Percentiles rank a stretch among this genome's conserved stretches.
phyloP scores from a whole-genome alignment of 2,329 filamentous ascomycete genomes.

The Trichoderma sp. region DNA sequence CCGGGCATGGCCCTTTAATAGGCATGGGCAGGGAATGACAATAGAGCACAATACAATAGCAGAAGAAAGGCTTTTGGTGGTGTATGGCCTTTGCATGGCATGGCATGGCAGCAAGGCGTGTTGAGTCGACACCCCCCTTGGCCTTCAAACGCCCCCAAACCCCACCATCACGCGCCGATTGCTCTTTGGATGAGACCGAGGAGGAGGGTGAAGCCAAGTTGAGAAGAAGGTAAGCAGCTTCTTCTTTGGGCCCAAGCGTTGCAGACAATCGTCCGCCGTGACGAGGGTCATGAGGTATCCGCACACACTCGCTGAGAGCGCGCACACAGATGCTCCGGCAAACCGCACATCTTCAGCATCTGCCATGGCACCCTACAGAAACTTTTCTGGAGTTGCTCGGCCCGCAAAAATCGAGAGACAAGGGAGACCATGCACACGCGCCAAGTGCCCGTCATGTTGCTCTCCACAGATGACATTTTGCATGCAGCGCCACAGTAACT shows the following conservation, averaged over 20 bases:
- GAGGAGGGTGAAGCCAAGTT: conserved; percentile 17
- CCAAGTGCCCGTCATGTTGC: neutral
- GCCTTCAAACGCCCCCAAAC: conserved; percentile 2
- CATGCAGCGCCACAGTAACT: conserved; percentile 21
- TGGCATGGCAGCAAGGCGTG: neutral
- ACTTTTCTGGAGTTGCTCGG: conserved; percentile 13
- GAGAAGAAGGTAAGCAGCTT: conserved; percentile 14
- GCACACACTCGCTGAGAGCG: conserved; percentile 1
- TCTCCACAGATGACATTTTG: conserved; percentile 8
- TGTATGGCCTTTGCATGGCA: neutral
- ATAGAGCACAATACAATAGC: neutral
- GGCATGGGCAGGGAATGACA: conserved; percentile 17
- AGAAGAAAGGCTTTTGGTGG: neutral
- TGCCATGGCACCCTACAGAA: neutral
- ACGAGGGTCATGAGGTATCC: conserved; percentile 19
- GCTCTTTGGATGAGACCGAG: conserved; percentile 20
- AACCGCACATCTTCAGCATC: conserved; percentile 3
- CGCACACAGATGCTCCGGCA: conserved; percentile 15
- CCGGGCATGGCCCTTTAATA: conserved; percentile 20
- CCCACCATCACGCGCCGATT: conserved; percentile 22
- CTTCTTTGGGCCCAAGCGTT: conserved; percentile 19
- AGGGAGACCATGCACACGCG: neutral
- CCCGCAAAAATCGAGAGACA: neutral
- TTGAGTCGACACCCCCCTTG: conserved; percentile 16
- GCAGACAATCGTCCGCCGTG: conserved; percentile 13